Conservation (phyloP, 2,329 filamentous ascomycete species). For the Bimuria novae-zelandiae region DNA sequence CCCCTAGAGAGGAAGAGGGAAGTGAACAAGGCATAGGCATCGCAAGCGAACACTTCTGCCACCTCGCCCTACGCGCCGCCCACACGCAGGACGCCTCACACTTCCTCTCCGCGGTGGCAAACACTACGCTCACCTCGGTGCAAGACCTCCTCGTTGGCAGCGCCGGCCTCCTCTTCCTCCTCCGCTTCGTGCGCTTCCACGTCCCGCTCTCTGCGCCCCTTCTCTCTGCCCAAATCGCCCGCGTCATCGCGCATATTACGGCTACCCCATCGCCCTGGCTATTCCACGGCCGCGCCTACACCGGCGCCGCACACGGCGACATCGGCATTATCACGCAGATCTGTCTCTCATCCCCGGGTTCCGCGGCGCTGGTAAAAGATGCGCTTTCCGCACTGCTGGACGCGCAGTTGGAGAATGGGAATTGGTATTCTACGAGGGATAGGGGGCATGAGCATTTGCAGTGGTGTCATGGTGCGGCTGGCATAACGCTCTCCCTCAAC, state of each 20-base stretch:
- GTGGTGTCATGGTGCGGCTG: constrained; percentile 70
- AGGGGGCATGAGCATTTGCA: constrained; percentile 54
- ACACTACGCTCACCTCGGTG: constrained; percentile 51
- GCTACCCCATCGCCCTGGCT: constrained; percentile 61
- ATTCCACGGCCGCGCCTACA: constrained; percentile 66
- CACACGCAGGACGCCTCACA: constrained; percentile 53
- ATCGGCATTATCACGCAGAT: constrained; percentile 73
- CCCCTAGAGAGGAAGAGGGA: constrained; percentile 25
- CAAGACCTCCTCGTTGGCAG: constrained; percentile 71
- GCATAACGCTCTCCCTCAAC: constrained; percentile 62
- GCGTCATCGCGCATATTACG: constrained; percentile 65
- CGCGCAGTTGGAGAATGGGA: constrained; percentile 62
- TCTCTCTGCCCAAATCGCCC: constrained; percentile 58
- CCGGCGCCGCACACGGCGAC: constrained; percentile 70
- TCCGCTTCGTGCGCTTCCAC: constrained; percentile 64
- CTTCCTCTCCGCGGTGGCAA: constrained; percentile 55
- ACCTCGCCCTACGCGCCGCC: constrained; percentile 55
- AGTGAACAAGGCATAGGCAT: constrained; percentile 58
- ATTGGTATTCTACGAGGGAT: constrained; percentile 56
- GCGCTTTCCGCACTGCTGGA: no score
- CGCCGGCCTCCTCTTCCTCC: constrained; percentile 69
- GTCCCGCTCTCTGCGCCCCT: constrained; percentile 58
- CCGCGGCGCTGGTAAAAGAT: no score
- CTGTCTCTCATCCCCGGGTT: no score
- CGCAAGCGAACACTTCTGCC: constrained; percentile 54